Evolutionary conservation across 345 rosid species (phyloP), one percentile per base, ranked within the genome.

Genomic region (Moringa oleifera): DNA sequence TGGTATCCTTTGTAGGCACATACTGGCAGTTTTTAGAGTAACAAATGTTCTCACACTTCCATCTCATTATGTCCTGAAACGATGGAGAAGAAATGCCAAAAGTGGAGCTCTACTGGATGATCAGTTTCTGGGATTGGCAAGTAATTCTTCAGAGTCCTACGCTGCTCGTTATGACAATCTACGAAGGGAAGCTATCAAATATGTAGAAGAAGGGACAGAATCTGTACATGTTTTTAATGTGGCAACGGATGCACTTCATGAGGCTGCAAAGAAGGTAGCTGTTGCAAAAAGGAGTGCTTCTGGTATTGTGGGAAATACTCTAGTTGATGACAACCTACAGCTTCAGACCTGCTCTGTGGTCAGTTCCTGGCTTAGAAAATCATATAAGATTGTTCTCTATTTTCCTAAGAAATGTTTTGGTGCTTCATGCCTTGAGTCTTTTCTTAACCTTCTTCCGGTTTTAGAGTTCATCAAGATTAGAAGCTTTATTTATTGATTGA

Each of bases 51-150:
- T 77, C 45, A 68, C 78, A 17, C 76, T 81, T 61, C 85, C 80
- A 15, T 66, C 78, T 45, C 71, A 60, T 52, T 81, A 77, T 61
- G 64, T 81, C 68, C 60, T 81, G 65, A 77, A 68, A 56, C 77
- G 85, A 50, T 80, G 85, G 85, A 77, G 78, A 25, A 80, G 77
- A 65, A 72, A 70, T 70, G 82, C 78, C 20, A 81, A 76, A 70
- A 72, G 76, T 53, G 66, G 73, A 23, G 69, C 67, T 72, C 28
- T 63, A 28, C 24, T 75, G 62, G 77, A 72, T 37, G 76, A 68
- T 60, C n/a, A 66, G 21, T 18, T 23, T 55, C 57, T 65, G 20
- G 70, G 66, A 21, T 23, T 73, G 65, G 57, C 64, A 20, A 54
- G 59, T 59, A 70, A 71, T 62, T 65, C 67, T 63, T 67, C 25